Percentiles rank a stretch among this genome's conserved stretches.
phyloP scores from a whole-genome alignment of 2,329 filamentous ascomycete genomes.

The Xylaria sp. region DNA sequence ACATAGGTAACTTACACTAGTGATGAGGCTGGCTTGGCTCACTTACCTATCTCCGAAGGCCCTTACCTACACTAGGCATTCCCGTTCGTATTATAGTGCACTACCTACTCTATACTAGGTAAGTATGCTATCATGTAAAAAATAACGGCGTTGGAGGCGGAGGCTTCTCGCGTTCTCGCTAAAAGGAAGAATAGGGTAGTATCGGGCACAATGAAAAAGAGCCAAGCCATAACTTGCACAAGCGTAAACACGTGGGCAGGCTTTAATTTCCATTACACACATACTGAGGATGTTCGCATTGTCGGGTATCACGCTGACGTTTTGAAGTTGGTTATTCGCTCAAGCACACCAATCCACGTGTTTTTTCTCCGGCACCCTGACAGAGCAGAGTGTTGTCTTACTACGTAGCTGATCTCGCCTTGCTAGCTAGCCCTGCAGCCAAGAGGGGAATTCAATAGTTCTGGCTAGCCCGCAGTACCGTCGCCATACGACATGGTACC shows the following conservation, averaged over 20 bases:
- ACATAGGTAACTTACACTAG: slow-evolving; percentile 1
- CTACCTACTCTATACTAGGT: slow-evolving; percentile 9
- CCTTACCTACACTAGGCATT: not conserved
- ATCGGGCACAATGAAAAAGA: not conserved
- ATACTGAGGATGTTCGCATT: not conserved
- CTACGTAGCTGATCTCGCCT: slow-evolving; percentile 16
- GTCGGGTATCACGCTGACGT: not conserved
- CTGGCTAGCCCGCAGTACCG: not conserved
- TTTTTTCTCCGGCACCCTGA: not conserved
- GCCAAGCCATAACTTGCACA: not conserved
- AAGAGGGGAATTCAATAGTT: slow-evolving; percentile 28
- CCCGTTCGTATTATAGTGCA: not conserved
- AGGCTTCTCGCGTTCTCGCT: not conserved
- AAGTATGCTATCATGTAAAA: not conserved
- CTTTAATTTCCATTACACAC: not conserved
- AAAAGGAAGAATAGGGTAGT: not conserved
- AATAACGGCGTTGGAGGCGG: not conserved
- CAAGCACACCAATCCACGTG: slow-evolving; percentile 2
- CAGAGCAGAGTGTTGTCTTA: not conserved
- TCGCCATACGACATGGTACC: not conserved
- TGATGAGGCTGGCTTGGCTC: not conserved
- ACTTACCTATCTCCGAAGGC: not conserved
- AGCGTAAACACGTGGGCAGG: not conserved
- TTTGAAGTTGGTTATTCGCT: not conserved
- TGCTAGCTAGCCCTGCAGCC: slow-evolving; percentile 6